Conservation (phyloP, 257 asterid genomes). For the Agastache rugosa region DNA sequence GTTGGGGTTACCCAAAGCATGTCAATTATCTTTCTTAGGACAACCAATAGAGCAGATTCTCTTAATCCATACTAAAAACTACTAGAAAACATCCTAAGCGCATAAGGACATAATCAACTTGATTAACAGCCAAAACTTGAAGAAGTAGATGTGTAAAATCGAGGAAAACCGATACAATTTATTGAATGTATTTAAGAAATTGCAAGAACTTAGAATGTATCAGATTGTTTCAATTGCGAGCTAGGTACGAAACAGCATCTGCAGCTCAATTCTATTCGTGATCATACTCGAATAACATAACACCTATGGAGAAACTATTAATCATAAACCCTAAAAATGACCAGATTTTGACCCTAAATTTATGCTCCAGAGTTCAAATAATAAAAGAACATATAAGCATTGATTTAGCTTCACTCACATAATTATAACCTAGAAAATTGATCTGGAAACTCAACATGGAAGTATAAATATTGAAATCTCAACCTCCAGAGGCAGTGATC, state of each 20-base stretch:
- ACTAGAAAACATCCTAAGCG: constrained; percentile 2
- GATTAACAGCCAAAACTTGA: constrained; percentile 4
- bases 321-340: constrained; percentile 17
- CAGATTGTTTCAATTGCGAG: constrained; percentile 4
- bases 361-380: constrained; percentile 12
- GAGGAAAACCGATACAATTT: background rate
- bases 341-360: constrained; percentile 16
- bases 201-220: background rate
- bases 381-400: constrained; percentile 7
- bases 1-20: constrained; percentile 21
- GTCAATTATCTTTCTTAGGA: background rate
- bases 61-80: background rate
- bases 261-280: background rate
- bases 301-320: background rate
- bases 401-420: background rate
- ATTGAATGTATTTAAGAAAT: background rate
- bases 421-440: constrained; percentile 13
- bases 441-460: background rate
- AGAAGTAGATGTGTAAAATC: constrained; percentile 11
- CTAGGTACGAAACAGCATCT: background rate
- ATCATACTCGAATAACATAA: constrained; percentile 17
- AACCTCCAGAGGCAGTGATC: constrained; percentile 83
- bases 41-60: background rate
- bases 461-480: constrained; percentile 21
- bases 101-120: constrained; percentile 14